Evolutionary conservation across 495 filamentous ascomycete genomes (phyloP), one percentile per base, ranked within the genome.

Genomic region (Pyrenopolyporus hunteri): DNA sequence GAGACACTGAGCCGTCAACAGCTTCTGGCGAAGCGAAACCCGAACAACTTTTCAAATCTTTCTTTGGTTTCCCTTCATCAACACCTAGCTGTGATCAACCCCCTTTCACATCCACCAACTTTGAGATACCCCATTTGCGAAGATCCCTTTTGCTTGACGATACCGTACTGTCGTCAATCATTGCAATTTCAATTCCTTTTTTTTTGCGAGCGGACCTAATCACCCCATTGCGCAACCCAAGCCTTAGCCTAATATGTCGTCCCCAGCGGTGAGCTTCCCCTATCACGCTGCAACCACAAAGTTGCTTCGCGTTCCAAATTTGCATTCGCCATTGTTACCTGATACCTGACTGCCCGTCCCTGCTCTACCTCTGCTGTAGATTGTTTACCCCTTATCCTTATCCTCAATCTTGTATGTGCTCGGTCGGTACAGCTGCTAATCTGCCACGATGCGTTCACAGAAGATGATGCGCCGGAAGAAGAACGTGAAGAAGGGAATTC

Each of bases 401-500:
- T n/a, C n/a, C n/a, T n/a, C n/a, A n/a, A n/a, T n/a, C n/a, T n/a
- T n/a, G n/a, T n/a, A n/a, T n/a, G n/a, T n/a, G n/a, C n/a, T n/a
- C n/a, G n/a, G n/a, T 58, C 29, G 23, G 56, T 55, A 25, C 29
- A 52, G 9, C 13, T 60, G 39, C 74, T 77, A 76, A 78, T 67
- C 66, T 64, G 65, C 56, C 63, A 62, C 60, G 57, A 67, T 72
- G 67, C 70, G 66, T 60, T 70, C 66, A 56, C 78, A 92, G 89
- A 90, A 93, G 75, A 92, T 95, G 88, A 92, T 96, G 75, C 93
- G 94, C 79, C 88, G 92, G 73, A 98, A 98, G 93, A 98, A 98
- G 87, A 97, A 98, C 84, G 93, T 98, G 79, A 98, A 98, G 89
- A 98, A 98, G 88, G 94, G 94, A 66, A 97, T 98, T 71, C 95